Evolutionary conservation across 768 basidiomycete species (phyloP), one percentile per base, ranked within the genome.

Genomic region (Amanita exitialis): DNA sequence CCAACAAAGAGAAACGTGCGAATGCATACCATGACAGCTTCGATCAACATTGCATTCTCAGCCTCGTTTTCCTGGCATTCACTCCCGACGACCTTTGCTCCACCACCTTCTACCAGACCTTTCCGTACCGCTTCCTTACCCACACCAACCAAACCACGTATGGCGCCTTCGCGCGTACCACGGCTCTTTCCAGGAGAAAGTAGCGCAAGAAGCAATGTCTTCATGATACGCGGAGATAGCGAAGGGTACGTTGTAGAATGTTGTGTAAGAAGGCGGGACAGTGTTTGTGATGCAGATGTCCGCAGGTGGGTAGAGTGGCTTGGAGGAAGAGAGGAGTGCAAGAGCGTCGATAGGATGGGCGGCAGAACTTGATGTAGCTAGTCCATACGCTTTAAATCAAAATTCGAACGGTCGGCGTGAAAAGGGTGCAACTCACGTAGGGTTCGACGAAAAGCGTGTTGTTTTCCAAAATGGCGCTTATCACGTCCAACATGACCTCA

Each of bases 291-390:
- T 3, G 95, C 89, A 4, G 80, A 75, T 3, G 80, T 85, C 34
- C 95, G 86, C 30, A 96, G 74, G 37, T 82, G 79, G 2, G 76
- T 82, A 15, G 85, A 76, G 51, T 87, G 77, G 6, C 78, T 71
- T 34, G 77, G 74, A 0, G 90, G 90, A 3, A 98, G 79, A 15
- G 86, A 77, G 1, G 90, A 86, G 55, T 95, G 90, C 6, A 99
- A 75, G 43, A 99, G 79, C 51, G 86, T 86, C 4, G 95, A 96
- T 28, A 99, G 79, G 47, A 97, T 79, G 0, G 94, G 86, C 1
- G 94, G 94, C 0, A 98, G 78, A 13, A 98, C 76, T 84, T 98
- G 95, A 61, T 98, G 96, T 4, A 98, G 76, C 93, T 97, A 56
- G 32, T 32, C 25, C 21, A 12, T 10, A 46, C 23, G 36, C n/a